phyloP scores from a whole-genome alignment of 1,284 basidiomycete genomes.

The Cystobasidium slooffiae region DNA sequence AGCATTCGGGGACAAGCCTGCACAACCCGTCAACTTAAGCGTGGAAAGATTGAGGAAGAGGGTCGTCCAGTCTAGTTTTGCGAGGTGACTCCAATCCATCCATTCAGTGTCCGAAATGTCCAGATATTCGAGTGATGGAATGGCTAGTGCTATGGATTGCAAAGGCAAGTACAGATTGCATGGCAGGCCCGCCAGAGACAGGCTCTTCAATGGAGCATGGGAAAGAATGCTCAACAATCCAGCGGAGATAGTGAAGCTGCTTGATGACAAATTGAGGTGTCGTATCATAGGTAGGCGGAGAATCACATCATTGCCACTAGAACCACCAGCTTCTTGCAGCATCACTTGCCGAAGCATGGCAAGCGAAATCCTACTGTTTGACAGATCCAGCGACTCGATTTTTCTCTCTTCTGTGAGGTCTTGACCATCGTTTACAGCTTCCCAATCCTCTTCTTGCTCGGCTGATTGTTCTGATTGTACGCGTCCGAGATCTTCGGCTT shows the following conservation, averaged over 20 bases:
- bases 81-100: slow-evolving; percentile 26
- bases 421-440: not conserved
- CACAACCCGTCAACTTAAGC: slow-evolving; percentile 14
- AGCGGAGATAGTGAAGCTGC: slow-evolving; percentile 1
- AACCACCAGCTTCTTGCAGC: not conserved
- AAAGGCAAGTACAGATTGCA: slow-evolving; percentile 32
- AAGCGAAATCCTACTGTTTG: not conserved
- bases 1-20: slow-evolving; percentile 16
- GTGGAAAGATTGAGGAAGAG: slow-evolving; percentile 2
- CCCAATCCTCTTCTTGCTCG: slow-evolving; percentile 21
- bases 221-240: slow-evolving; percentile 1
- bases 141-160: slow-evolving; percentile 22
- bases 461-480: not conserved
- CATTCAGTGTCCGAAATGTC: slow-evolving; percentile 29
- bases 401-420: slow-evolving; percentile 7
- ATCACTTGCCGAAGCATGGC: slow-evolving; percentile 21
- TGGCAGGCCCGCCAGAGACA: slow-evolving; percentile 1
- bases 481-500: slow-evolving; percentile 6
- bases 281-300: slow-evolving; percentile 7
- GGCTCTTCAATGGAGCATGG: not conserved
- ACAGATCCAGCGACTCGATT: slow-evolving; percentile 16
- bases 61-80: slow-evolving; percentile 20
- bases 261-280: slow-evolving; percentile 23
- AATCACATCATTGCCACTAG: not conserved
- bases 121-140: slow-evolving; percentile 23